Base-by-base conservation (phyloP, 192 early-diverging fungal genomes). In the Globomyces pollinis-pini region DNA sequence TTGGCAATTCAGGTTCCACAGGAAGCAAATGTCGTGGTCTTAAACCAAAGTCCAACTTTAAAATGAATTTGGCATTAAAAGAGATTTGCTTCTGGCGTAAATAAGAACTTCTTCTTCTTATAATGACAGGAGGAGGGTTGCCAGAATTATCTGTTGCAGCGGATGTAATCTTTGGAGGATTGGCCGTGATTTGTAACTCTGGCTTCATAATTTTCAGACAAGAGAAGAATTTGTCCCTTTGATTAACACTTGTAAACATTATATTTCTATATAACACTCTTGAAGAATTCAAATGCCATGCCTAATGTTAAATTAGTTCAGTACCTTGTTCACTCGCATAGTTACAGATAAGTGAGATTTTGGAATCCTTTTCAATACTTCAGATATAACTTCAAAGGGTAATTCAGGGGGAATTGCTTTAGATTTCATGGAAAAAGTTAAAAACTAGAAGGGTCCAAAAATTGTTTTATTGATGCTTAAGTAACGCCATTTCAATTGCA, bases 401-500 rank as follows among this genome's bases (percentile, higher is more conserved):
- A 55, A 55, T 33, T 24, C 21, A 20, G 29, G 29, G 7, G 20
- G 11, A 36, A 35, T 9, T 24, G 23, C 33, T 55, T 36, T 55
- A 7, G 53, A 41, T 11, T 36, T 20, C 53, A 55, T 55, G 18
- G 18, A 31, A 1, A 13, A n/a, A 28, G 30, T 1, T 23, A 52
- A 52, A 31, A 34, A 8, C 6, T 23, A 34, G 29, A 26, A 12
- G 23, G 15, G 7, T 47, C 24, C 0, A 26, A 26, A 32, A 32
- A 12, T 55, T 39, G 29, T 55, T 55, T 23, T 31, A 23, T 38
- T 26, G 23, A 47, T 8, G 12, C 38, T 33, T 34, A 31, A 57
- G 54, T n/a, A 18, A 31, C 23, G 88, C 94, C 86, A 96, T 92
- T 71, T 99, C 96, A n/a, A 98, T 87, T 2, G 94, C 96, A 24